phyloP scores from a whole-genome alignment of 306 rosid genomes.

The Cucurbita moschata region DNA sequence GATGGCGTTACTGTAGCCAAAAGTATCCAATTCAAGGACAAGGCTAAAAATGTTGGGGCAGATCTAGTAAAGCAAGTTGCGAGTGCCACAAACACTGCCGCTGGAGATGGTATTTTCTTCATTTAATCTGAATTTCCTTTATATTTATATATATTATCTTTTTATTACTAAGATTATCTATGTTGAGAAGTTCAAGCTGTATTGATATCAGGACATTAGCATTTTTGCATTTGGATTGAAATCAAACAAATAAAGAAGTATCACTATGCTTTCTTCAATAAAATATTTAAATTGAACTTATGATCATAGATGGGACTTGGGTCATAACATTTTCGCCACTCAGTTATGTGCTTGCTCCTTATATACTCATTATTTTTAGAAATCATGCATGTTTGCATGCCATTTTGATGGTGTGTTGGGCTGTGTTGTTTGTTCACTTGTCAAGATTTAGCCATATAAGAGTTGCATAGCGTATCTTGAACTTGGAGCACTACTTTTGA shows the following conservation, averaged over 20 bases:
- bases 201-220: neutral
- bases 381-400: neutral
- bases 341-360: neutral
- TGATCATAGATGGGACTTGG: neutral
- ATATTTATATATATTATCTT: too few relatives aligned
- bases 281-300: neutral
- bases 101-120: conserved; percentile 69
- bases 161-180: neutral
- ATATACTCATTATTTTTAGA: neutral
- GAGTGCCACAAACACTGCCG: conserved; percentile 69
- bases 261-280: neutral
- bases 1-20: conserved; percentile 93
- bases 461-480: neutral
- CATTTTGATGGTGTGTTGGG: neutral
- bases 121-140: neutral
- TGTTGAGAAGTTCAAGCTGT: neutral
- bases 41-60: conserved; percentile 69
- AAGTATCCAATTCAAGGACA: conserved; percentile 63
- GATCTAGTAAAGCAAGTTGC: conserved; percentile 87
- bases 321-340: neutral
- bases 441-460: neutral
- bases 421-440: neutral
- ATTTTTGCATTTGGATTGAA: neutral
- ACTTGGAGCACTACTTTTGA: neutral
- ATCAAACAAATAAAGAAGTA: neutral